Evolutionary conservation across 23 red algal species (phyloP).

Genomic region (Pyropia haitanensis): DNA sequence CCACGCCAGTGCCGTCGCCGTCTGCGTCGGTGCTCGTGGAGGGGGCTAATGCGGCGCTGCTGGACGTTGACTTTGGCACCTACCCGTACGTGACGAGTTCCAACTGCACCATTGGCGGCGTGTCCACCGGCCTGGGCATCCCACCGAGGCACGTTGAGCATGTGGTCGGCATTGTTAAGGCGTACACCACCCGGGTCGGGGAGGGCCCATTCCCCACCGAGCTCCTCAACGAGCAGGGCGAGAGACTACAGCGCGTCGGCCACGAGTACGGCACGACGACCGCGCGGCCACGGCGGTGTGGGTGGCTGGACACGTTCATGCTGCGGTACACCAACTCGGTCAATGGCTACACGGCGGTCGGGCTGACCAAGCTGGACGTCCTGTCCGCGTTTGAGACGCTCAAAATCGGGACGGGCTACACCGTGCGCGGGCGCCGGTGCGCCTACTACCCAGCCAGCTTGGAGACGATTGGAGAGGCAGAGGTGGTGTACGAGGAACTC

Average conservation of each 20-base stretch:
- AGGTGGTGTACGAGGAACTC: constrained; percentile 85
- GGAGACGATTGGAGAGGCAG: constrained; percentile 53
- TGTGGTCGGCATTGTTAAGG: constrained; percentile 87
- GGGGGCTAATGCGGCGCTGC: constrained; percentile 90
- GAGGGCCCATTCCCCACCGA: constrained; percentile 95
- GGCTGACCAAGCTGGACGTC: constrained; percentile 94
- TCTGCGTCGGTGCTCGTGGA: constrained; percentile 40
- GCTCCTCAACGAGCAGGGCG: constrained; percentile 45
- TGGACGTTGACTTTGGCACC: constrained; percentile 97
- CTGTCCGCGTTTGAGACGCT: constrained; percentile 75
- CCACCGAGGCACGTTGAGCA: constrained; percentile 34
- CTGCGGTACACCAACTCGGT: constrained; percentile 76
- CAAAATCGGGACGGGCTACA: constrained; percentile 71
- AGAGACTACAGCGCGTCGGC: constrained; percentile 63
- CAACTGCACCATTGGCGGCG: constrained; percentile 94
- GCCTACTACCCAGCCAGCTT: constrained; percentile 64
- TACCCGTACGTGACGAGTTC: constrained; percentile 90
- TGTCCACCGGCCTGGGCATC: constrained; percentile 82
- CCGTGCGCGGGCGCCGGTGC: constrained; percentile 40
- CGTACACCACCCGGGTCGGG: constrained; percentile 95
- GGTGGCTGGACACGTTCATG: constrained; percentile 93
- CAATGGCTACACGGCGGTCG: constrained; percentile 77
- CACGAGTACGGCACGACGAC: constrained; percentile 95
- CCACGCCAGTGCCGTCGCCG: no score
- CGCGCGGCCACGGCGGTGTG: constrained; percentile 69